Evolutionary conservation across 1,139 yeast species (phyloP), one percentile per base, ranked within the genome.

Genomic region (Diutina pseudorugosa): DNA sequence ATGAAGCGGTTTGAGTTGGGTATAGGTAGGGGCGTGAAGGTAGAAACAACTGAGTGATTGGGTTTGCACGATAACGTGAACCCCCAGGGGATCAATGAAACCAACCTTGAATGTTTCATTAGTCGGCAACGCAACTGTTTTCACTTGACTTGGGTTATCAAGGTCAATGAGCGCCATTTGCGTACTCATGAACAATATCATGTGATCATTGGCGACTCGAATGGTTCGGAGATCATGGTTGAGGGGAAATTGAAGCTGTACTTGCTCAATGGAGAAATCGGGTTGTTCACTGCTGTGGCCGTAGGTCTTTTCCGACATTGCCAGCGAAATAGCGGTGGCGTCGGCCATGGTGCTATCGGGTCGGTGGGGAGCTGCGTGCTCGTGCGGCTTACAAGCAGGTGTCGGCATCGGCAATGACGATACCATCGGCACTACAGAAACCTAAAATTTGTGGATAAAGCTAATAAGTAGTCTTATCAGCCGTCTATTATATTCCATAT

Each of bases 161-260:
- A 45, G 49, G 49, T 45, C 49, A 12, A 45, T 45, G 7, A 45
- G 40, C n/a, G 49, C 27, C 14, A 27, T 18, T 12, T 23, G 49
- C n/a, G n/a, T 33, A 3, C 16, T 8, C 27, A 9, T 19, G 40
- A 45, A 45, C 16, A 45, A 16, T 12, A 18, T 21, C 49, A 45
- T 45, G 27, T 45, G 49, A 21, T 45, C 49, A n/a, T n/a, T n/a
- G 6, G 49, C 49, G 14, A 45, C 49, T 23, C 19, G 19, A 19
- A 45, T 27, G 14, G 21, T 7, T 18, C 27, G 49, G 16, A 45
- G 49, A 8, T 45, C 40, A 3, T 27, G 36, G 12, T 45, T 25
- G 12, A 45, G 49, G 12, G 41, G 5, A 16, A 45, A 45, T 19
- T 45, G 49, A 16, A 45, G 49, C 40, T 45, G 49, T 7, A 45